phyloP scores from a whole-genome alignment of 108 stramenopile genomes.

The Skeletonema menzelii region DNA sequence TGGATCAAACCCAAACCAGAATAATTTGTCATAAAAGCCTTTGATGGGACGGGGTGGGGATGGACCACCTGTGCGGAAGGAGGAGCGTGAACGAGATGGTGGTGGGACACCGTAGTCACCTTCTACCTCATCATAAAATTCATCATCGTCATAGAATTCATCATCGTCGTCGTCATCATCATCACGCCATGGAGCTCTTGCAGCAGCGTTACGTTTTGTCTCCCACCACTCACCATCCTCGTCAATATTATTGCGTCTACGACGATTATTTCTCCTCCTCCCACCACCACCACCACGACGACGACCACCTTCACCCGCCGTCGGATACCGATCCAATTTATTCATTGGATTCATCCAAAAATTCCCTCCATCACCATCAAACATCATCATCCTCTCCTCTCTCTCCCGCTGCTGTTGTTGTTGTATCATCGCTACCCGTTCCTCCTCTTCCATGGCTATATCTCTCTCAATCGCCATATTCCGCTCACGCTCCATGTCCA shows the following conservation, averaged over 20 bases:
- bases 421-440: not conserved
- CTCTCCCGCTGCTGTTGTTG: not conserved
- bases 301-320: not conserved
- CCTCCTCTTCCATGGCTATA: not conserved
- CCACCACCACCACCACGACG: not conserved
- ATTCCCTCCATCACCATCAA: constrained; percentile 29
- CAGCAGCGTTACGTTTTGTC: constrained; percentile 18
- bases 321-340: constrained; percentile 32
- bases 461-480: not conserved
- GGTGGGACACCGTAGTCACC: constrained; percentile 56
- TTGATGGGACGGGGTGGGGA: constrained; percentile 54
- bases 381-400: not conserved
- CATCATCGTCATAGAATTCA: constrained; percentile 23
- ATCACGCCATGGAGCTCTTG: constrained; percentile 31
- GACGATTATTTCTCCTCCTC: not conserved
- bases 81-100: constrained; percentile 49
- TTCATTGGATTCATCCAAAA: constrained; percentile 40
- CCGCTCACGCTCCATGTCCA: no score
- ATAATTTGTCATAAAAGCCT: constrained; percentile 77
- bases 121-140: constrained; percentile 19
- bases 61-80: constrained; percentile 64
- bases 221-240: constrained; percentile 39
- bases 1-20: constrained; percentile 66
- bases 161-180: constrained; percentile 13
- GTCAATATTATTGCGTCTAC: constrained; percentile 2